phyloP scores from a whole-genome alignment of 345 rosid species.

The Eucalyptus curtisii region DNA sequence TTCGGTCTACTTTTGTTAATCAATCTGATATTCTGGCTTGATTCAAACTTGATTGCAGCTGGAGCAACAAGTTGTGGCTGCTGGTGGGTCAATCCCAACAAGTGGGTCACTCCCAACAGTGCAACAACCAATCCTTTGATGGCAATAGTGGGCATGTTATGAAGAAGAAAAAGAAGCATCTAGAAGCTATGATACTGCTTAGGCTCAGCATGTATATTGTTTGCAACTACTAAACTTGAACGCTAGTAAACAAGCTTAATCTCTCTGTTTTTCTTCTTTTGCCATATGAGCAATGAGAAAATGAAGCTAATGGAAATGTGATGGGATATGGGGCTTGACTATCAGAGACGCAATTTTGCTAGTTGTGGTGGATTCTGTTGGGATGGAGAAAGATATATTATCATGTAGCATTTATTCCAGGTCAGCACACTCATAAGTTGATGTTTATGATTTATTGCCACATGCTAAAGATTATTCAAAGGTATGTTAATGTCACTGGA shows the following conservation, averaged over 20 bases:
- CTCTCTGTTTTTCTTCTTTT: neutral
- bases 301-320: neutral
- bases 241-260: neutral
- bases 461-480: neutral
- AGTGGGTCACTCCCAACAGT: constrained; percentile 51
- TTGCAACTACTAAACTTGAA: neutral
- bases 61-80: constrained; percentile 86
- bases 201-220: neutral
- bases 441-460: neutral
- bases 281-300: neutral
- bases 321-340: neutral
- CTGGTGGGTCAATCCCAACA: constrained; percentile 66
- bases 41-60: constrained; percentile 24
- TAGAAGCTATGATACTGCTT: neutral
- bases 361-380: neutral
- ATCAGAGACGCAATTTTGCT: neutral
- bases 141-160: neutral
- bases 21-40: neutral
- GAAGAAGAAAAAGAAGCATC: neutral
- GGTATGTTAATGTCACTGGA: neutral
- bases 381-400: neutral
- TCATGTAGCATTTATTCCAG: neutral
- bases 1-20: neutral
- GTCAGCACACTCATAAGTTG: neutral
- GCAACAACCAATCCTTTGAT: neutral